Percentiles rank a stretch among this genome's conserved stretches.
phyloP scores from a whole-genome alignment of 306 rosid genomes.

The Calophaca sinica region DNA sequence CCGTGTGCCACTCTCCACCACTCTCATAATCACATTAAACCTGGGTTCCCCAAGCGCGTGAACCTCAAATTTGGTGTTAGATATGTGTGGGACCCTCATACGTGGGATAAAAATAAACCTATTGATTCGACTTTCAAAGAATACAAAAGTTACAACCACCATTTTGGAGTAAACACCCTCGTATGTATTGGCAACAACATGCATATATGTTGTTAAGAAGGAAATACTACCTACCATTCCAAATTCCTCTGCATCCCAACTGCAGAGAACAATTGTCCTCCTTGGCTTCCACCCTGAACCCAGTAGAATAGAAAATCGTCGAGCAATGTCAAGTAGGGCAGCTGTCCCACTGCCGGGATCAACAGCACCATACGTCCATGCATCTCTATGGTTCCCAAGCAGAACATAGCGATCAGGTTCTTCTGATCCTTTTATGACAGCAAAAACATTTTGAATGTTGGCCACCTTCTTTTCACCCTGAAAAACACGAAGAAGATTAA shows the following conservation, averaged over 20 bases:
- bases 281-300: conserved; percentile 78
- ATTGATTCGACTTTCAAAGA: background rate
- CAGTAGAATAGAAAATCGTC: conserved; percentile 70
- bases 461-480: conserved; percentile 87
- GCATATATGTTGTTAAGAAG: conserved; percentile 12
- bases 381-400: conserved; percentile 97
- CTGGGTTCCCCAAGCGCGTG: background rate
- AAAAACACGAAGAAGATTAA: conserved; percentile 12
- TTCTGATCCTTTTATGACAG: conserved; percentile 77
- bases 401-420: conserved; percentile 93
- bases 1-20: background rate
- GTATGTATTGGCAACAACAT: too few species aligned
- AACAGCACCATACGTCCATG: conserved; percentile 97
- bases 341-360: conserved; percentile 99
- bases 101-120: background rate
- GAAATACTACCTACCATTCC: conserved; percentile 56
- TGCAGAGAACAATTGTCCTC: conserved; percentile 66
- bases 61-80: conserved; percentile 10
- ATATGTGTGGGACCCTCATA: background rate
- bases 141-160: background rate
- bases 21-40: background rate
- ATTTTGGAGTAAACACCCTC: background rate
- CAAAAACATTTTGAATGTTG: conserved; percentile 78
- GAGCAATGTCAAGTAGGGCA: conserved; percentile 88
- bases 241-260: conserved; percentile 69